Conservation (phyloP, 306 rosid genomes). For the Nissolia schottii region DNA sequence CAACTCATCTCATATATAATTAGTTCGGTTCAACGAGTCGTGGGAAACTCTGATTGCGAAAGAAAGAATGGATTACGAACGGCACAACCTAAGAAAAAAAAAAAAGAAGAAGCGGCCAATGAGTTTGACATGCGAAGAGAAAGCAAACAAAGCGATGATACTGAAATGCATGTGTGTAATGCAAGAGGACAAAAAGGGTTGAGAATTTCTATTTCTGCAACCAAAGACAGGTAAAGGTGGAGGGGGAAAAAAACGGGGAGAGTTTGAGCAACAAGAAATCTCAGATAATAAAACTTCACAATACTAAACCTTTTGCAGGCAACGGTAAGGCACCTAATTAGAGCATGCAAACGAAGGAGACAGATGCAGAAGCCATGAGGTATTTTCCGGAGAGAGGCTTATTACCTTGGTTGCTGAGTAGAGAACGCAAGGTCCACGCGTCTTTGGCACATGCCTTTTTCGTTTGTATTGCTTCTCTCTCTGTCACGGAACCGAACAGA, state of each 20-base stretch:
- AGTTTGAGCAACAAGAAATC: neutral
- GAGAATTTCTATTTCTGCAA: neutral
- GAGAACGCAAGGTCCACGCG: neutral
- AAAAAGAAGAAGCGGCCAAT: neutral
- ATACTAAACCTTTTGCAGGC: no score
- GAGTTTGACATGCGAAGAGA: no score
- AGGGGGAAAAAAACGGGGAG: neutral
- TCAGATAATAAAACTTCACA: neutral
- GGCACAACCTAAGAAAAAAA: neutral
- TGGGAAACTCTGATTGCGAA: neutral
- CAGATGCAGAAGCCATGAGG: no score
- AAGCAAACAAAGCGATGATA: no score
- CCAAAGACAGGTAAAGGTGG: neutral
- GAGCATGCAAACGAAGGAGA: neutral
- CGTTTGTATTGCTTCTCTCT: neutral
- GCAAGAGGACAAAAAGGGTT: neutral
- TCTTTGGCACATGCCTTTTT: neutral
- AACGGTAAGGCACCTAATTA: neutral
- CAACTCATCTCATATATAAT: conserved; percentile 53
- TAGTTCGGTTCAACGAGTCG: neutral
- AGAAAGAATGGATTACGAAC: neutral
- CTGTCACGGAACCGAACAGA: neutral
- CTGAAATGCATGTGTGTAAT: no score
- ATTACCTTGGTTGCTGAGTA: neutral
- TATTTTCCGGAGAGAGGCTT: neutral